Conservation (phyloP, 257 asterid species). For the Euphrasia confusa region DNA sequence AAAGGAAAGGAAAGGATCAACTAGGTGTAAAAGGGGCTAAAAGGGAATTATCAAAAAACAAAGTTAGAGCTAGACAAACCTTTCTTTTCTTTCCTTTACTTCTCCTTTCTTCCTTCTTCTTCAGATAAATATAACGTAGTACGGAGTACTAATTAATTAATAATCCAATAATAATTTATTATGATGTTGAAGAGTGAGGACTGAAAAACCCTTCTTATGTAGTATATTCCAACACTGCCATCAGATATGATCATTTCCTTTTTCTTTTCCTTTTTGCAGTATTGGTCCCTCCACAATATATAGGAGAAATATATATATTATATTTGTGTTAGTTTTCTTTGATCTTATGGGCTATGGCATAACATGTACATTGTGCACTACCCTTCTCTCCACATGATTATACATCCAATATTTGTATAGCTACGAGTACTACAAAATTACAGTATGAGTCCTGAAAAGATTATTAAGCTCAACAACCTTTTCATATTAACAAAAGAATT, state of each 20-base stretch:
- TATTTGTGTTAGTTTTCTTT: conserved; percentile 39
- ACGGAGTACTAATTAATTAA: too few relatives aligned
- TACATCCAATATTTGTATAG: too few relatives aligned
- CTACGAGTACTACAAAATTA: too few relatives aligned
- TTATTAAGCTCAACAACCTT: too few relatives aligned
- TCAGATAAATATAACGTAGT: neutral
- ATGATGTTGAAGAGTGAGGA: conserved; percentile 29
- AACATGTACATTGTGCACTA: conserved; percentile 2
- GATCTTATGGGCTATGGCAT: conserved; percentile 55
- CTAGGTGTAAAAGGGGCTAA: conserved; percentile 2
- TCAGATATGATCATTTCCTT: conserved; percentile 8
- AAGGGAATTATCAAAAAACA: conserved; percentile 27
- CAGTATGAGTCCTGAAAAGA: too few relatives aligned
- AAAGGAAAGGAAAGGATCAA: conserved; percentile 20
- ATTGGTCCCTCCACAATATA: conserved; percentile 26
- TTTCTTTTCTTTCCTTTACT: conserved; percentile 4
- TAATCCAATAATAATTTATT: neutral
- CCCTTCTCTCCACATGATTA: conserved; percentile 20
- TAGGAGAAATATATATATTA: conserved; percentile 12
- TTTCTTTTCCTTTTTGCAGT: conserved; percentile 6
- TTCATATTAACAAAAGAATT: too few relatives aligned
- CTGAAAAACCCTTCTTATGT: conserved; percentile 39
- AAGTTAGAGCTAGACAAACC: conserved; percentile 32
- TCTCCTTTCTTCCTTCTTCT: conserved; percentile 1
- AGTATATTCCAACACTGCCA: conserved; percentile 18